Base-by-base conservation (phyloP, 352 stramenopile genomes). In the Peronospora belbahrii region DNA sequence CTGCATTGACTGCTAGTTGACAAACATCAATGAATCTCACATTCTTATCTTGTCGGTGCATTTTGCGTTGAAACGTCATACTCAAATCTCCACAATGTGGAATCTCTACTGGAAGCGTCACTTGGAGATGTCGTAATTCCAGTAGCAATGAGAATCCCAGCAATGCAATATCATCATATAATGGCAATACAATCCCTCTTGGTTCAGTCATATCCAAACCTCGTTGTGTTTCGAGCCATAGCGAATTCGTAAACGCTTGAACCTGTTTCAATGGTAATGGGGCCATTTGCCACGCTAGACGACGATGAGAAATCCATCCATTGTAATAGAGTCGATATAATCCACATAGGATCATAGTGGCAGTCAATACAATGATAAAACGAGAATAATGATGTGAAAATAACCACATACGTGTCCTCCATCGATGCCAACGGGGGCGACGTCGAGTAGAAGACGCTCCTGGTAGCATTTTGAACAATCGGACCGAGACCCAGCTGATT, bases 81-180 rank as follows among this genome's bases (percentile, higher is more conserved):
- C 40, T 62, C 30, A 85, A 58, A 31, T 85, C 74, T 28, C 70
- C 74, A 39, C 74, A 85, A 33, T 85, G 66, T 2, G 74, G 67
- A 2, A 83, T 56, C 27, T 86, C 71, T n/a, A 83, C 59, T 5
- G 74, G 74, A 24, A 83, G 25, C 6, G 56, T 34, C 17, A 83
- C 51, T 7, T 67, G 35, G 4, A 80, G 48, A 4, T 25, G 48
- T 32, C 69, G 52, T 28, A 84, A 49, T 42, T 84, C 64, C 41
- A 81, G 44, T n/a, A 86, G 45, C 2, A 86, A 62, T 40, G 74
- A 86, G 15, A 80, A 53, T 0, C 74, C 74, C 4, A 86, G 50
- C 27, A 64, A 10, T 18, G 67, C 67, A 38, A 79, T 70, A 30
- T 62, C 69, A 30, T 81, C 64, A 25, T 64, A 83, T 18, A 86